Base-by-base conservation (phyloP, 2,329 filamentous ascomycete species). In the Calonectria henricotiae region DNA sequence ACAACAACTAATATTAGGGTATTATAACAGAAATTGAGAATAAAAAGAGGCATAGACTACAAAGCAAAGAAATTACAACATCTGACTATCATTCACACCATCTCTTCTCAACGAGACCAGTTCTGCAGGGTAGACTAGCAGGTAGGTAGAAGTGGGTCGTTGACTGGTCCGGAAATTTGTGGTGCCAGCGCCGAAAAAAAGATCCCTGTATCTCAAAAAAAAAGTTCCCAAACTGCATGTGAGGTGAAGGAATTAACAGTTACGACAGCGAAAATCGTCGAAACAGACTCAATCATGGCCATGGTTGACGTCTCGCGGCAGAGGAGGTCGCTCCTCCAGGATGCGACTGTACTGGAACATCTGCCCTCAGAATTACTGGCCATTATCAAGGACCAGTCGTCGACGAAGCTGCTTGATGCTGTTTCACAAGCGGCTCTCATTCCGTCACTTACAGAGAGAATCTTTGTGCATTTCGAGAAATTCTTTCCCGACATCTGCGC, bases 401-500 rank as follows among this genome's bases (percentile, higher is more conserved):
- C 91, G 79, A 86, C 88, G 75, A 87, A 89, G 78, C 91, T 95
- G 81, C 88, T 97, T 46, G 89, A 94, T 80, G 89, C 89, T 75
- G 85, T 97, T 78, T 89, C 93, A 75, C 85, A 88, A 76, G 89
- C 91, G 70, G 90, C 94, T 68, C 88, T 97, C 78, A 87, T 90
- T 77, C 87, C 93, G 76, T 85, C 86, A 83, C 88, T 90, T 81
- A 96, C 94, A 77, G 90, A 94, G 79, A 86, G 86, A 67, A 85
- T 98, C 79, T 95, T 96, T 79, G 85, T 89, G 74, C 88, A 93
- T 78, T 95, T 95, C 81, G 91, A 93, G 80, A 85, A 88, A 71
- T 84, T 95, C 46, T 94, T 96, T 77, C 90, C 94, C 76, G 95
- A 98, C 82, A 86, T 97, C 61, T 94, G 93, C 82, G 93, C 94